Percentiles rank a stretch among this genome's conserved stretches.
Evolutionary conservation across 106 monocot species (phyloP).

Genomic region (Hemerocallis citrina): DNA sequence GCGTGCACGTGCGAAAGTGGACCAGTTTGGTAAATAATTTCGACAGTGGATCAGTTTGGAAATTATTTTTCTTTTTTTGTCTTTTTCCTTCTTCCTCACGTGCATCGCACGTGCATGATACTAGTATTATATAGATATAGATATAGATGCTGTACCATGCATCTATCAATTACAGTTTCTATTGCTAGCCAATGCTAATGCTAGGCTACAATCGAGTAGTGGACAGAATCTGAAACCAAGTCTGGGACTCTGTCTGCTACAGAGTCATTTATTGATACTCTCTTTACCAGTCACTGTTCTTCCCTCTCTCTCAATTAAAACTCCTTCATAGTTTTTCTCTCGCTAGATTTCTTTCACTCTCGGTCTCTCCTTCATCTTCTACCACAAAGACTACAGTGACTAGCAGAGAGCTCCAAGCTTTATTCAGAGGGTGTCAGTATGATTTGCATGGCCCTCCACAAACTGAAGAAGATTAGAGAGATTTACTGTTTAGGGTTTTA

Average conservation of each 20-base stretch:
- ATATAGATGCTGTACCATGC: too few relatives aligned
- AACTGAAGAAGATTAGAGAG: too few relatives aligned
- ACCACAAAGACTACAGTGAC: slow-evolving; percentile 1
- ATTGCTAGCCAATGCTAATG: background rate
- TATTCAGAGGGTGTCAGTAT: slow-evolving; percentile 6
- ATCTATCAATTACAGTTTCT: too few relatives aligned
- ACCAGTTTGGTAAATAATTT: too few relatives aligned
- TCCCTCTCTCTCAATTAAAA: background rate
- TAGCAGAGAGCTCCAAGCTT: slow-evolving; percentile 1
- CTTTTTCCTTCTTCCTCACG: too few relatives aligned
- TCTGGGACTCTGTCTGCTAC: slow-evolving; percentile 8
- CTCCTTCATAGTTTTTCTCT: background rate
- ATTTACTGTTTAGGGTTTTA: background rate
- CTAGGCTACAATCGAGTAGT: background rate
- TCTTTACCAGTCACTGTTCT: slow-evolving; percentile 3
- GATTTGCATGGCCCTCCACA: background rate
- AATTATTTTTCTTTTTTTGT: too few relatives aligned
- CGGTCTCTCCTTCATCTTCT: background rate
- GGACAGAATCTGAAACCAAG: slow-evolving; percentile 9
- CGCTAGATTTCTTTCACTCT: background rate
- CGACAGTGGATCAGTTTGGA: too few relatives aligned
- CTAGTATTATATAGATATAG: too few relatives aligned
- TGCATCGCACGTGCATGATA: too few relatives aligned
- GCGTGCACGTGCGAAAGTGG: too few relatives aligned
- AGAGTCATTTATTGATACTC: slow-evolving; percentile 5